Percentiles rank a stretch among this genome's conserved stretches.
Conservation (phyloP, 257 asterid genomes). For the Solanum lignicaule region DNA sequence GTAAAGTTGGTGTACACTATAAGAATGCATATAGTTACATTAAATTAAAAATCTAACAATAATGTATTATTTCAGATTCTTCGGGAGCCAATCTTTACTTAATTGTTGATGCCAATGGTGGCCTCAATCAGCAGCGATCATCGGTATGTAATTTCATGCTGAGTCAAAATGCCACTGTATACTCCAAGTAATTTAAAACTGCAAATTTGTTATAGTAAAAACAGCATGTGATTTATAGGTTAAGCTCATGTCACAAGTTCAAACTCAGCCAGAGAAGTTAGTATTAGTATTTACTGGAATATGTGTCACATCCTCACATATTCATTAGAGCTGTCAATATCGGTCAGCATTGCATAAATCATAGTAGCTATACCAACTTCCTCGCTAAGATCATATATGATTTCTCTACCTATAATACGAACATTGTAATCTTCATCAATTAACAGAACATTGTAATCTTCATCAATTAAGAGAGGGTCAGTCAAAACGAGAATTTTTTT, state of each 20-base stretch:
- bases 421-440: too few relatives aligned
- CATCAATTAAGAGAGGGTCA: too few relatives aligned
- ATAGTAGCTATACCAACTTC: too few relatives aligned
- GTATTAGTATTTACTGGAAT: not conserved
- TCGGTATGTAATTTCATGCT: conserved; percentile 40
- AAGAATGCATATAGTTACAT: not conserved
- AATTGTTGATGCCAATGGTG: conserved; percentile 83
- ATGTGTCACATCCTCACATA: too few relatives aligned
- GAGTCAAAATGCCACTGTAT: not conserved
- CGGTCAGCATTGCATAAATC: too few relatives aligned
- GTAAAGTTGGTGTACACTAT: not conserved
- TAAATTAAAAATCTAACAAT: not conserved
- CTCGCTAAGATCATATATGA: too few relatives aligned
- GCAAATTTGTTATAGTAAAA: not conserved
- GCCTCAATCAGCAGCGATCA: conserved; percentile 84
- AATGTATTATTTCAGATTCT: conserved; percentile 15
- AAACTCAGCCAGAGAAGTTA: not conserved
- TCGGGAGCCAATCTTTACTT: conserved; percentile 33
- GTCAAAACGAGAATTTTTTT: too few relatives aligned
- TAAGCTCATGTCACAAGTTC: not conserved
- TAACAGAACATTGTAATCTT: too few relatives aligned
- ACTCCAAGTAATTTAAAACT: not conserved
- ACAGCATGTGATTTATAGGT: not conserved
- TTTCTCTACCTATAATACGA: too few relatives aligned
- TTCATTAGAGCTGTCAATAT: too few relatives aligned